Evolutionary conservation across 2,329 filamentous ascomycete species (phyloP), one percentile per base, ranked within the genome.

Genomic region (Talaromyces rugulosus): DNA sequence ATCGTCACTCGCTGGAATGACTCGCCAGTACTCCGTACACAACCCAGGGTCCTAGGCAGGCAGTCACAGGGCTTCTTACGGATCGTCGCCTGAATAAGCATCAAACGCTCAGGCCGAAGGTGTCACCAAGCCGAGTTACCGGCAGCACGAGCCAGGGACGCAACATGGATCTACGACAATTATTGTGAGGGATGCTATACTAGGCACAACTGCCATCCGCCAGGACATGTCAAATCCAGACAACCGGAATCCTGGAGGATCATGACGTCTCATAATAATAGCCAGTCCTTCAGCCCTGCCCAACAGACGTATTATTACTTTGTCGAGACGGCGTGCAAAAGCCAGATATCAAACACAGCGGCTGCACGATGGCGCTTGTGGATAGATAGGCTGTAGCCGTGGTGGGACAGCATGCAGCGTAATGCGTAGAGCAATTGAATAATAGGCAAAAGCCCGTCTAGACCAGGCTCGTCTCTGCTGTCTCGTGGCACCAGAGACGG

Each of bases 401-500:
- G 27, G 53, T 18, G 31, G 23, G 31, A 36, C 30, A 33, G 53
- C 6, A 54, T 68, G 63, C 36, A 40, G 5, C 36, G 36, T 40
- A 40, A 16, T n/a, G 5, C 16, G 59, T 4, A 47, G 12, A 23
- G 23, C 23, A 23, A 23, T 23, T 23, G 23, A 23, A 23, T 23
- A 23, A 23, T 23, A 23, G 23, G 23, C 23, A 23, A 23, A 23
- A 23, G 23, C 23, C 23, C 67, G 65, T 68, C 64, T 62, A 33
- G 44, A 18, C 44, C 44, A 36, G 33, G 33, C 33, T 12, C 33
- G 12, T 7, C 33, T 36, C 33, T 7, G n/a, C 16, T 8, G 18
- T 9, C 44, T 76, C 75, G 75, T 77, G 75, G 75, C 75, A 75
- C 75, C 75, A 74, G 66, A 69, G 69, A 72, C 58, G 34, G 59